Base-by-base conservation (phyloP, 805 yeast species). In the Candida dajiaensis region DNA sequence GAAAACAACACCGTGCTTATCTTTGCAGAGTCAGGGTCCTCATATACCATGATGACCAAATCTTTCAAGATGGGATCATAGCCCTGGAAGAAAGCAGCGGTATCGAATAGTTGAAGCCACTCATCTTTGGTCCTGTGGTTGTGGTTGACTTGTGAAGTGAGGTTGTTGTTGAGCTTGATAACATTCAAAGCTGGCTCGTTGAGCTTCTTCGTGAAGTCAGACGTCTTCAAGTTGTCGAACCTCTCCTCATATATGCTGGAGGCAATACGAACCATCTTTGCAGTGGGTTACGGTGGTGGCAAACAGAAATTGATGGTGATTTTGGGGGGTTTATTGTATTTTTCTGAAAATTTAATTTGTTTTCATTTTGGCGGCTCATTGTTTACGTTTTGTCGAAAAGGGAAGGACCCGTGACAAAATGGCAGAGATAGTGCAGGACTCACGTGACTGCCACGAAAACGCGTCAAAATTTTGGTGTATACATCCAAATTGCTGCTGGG, bases 1-100 rank as follows among this genome's bases (percentile, higher is more conserved):
- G 85, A 79, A 22, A 85, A 53, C 20, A 84, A 65, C 4, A 80
- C 68, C 4, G 83, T 72, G 45, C 78, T 72, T n/a, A 80, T 65
- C 44, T 71, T 72, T 19, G 66, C 63, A 1, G 80, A 64, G 3
- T 67, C 54, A 7, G 69, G 68, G 46, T 75, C 72, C 50, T 76
- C 74, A 54, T 73, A 81, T 1, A 83, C 71, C 61, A 80, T 68
- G 3, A 75, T 68, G 16, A 75, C 46, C 12, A 80, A 57, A 15
- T 72, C 64, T 1, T 76, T 75, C 2, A 74, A 54, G 9, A 77
- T 59, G 8, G 53, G 52, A 50, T 83, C 88, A 36, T 58, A 48
- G 2, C 82, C 85, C 12, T 64, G 50, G 54, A 76, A 81, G 52
- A 74, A 78, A 0, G 77, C 82, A 6, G 82, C 78, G 13, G 67